Base-by-base conservation (phyloP, 495 filamentous ascomycete species). In the Penicillium coffeae region DNA sequence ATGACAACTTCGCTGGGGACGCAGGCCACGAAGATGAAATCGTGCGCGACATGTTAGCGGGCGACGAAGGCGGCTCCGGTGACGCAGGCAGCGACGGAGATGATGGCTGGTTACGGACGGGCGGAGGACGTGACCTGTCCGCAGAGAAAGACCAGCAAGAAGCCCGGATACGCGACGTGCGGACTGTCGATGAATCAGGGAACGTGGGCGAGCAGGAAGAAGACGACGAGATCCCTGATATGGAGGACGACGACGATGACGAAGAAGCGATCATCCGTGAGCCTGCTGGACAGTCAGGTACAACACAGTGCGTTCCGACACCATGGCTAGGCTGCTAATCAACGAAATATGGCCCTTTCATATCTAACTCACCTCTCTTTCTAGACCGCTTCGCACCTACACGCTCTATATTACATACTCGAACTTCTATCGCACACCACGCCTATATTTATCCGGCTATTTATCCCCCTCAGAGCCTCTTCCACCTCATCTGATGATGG, bases 361-460 rank as follows among this genome's bases (percentile, higher is more conserved):
- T 18, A 2, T 33, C 36, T 38, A 30, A 30, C 10, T 4, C 4
- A 30, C 10, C 10, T 22, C 12, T 36, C 9, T 18, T 30, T 19
- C 51, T 55, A 96, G 90, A 48, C 84, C 88, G 16, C 79, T 87
- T 21, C 86, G 94, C 48, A 95, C 89, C 10, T 99, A 99, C 68
- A 94, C 86, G 47, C 86, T 97, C 59, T 99, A 99, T 79, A 96
- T 99, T 56, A 90, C 87, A 56, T 99, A 99, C 70, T 84, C 90
- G 13, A 89, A 89, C 47, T 96, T 93, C 74, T 99, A 96, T 72
- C 90, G 90, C 45, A 96, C 92, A 30, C 94, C 94, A 0, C 90
- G 94, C 25, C 82, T 96, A 63, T 99, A 96, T 70, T 80, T 99
- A 51, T 92, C 89, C 4, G 94, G 94, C 48, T 96, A 96, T 65